A percentile compares a stretch with the other conserved stretches of the same genome.
phyloP scores from a whole-genome alignment of 306 rosid species.

The Cucumis cinereus region DNA sequence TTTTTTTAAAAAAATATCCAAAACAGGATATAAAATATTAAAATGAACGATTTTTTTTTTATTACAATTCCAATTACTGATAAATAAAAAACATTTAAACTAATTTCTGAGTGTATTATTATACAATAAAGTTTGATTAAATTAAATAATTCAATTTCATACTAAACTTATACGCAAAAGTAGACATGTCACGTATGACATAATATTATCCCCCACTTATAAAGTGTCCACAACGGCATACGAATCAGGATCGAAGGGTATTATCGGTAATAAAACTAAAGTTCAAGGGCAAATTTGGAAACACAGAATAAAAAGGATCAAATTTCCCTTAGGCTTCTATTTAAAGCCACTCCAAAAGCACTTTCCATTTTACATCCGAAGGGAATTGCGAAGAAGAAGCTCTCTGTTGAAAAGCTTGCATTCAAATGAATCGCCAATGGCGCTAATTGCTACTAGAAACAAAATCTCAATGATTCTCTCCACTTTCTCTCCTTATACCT shows the following conservation, averaged over 20 bases:
- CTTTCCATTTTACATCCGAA: not conserved
- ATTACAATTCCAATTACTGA: too few species aligned
- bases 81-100: too few species aligned
- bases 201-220: not conserved
- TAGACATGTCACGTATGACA: too few species aligned
- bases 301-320: not conserved
- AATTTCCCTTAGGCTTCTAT: not conserved
- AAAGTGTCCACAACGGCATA: not conserved
- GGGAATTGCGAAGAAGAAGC: not conserved
- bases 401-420: not conserved
- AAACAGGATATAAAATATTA: too few species aligned
- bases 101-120: too few species aligned
- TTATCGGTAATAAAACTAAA: not conserved
- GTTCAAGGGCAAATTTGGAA: not conserved
- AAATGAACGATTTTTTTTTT: too few species aligned
- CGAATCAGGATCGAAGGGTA: not conserved
- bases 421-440: conserved; percentile 43
- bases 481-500: not conserved
- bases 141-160: too few species aligned
- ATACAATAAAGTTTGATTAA: too few species aligned
- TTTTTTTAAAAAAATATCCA: too few species aligned
- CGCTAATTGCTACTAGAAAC: conserved; percentile 29
- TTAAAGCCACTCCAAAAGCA: not conserved
- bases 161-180: too few species aligned
- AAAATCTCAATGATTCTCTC: conserved; percentile 19